These are phyloP conservation scores for Lachancea nothofagi DNA, from an alignment of 805 yeast species.

Conservation along the genomic window DNA sequence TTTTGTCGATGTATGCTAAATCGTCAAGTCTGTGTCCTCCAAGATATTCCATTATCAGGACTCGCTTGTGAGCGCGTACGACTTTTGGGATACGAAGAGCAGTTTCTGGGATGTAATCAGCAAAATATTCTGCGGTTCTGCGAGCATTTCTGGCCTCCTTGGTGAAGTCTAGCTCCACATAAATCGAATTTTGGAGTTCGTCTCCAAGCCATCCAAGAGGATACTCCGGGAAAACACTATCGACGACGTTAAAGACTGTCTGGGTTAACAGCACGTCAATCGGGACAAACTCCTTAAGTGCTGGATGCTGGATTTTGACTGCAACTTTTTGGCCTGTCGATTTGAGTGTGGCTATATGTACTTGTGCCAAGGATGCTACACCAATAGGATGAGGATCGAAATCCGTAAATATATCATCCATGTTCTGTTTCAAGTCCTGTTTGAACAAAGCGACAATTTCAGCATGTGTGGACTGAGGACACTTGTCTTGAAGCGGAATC, in stretches of 20 bases:
- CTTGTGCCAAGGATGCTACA: conserved; percentile 95
- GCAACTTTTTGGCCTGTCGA: conserved; percentile 69
- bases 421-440: conserved; percentile 54
- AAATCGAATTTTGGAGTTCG: conserved; percentile 80
- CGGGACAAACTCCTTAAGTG: conserved; percentile 81
- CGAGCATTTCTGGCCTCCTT: conserved; percentile 81
- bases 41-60: conserved; percentile 82
- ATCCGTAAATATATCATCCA: conserved; percentile 59
- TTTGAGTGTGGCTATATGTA: conserved; percentile 67
- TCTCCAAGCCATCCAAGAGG: conserved; percentile 95
- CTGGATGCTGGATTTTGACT: conserved; percentile 91
- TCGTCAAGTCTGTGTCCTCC: conserved; percentile 82
- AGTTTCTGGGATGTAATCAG: conserved; percentile 48
- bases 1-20: conserved; percentile 51
- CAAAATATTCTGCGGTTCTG: conserved; percentile 63
- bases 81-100: conserved; percentile 78
- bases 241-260: conserved; percentile 67
- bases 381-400: conserved; percentile 80
- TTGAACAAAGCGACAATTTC: conserved; percentile 64
- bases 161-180: conserved; percentile 82
- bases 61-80: conserved; percentile 56
- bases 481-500: conserved; percentile 85
- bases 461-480: conserved; percentile 73
- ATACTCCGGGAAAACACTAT: conserved; percentile 83
- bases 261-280: conserved; percentile 76